phyloP scores from a whole-genome alignment of 805 yeast species.

The Kluyveromyces siamensis region DNA sequence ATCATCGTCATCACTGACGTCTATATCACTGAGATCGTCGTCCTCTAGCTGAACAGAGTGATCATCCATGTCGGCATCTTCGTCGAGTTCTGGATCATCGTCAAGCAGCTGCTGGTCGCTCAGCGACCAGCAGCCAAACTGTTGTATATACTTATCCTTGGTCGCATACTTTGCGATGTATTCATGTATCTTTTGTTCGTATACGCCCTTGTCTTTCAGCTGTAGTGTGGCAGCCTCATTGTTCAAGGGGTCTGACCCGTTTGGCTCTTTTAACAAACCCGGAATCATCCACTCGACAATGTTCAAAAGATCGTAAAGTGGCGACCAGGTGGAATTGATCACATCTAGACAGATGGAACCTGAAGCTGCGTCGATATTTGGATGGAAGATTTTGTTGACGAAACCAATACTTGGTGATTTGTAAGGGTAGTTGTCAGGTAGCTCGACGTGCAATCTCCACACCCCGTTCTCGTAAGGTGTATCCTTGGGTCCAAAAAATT shows the following conservation, averaged over 20 bases:
- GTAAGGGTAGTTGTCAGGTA: slow-evolving; percentile 92
- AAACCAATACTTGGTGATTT: slow-evolving; percentile 95
- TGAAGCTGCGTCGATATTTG: slow-evolving; percentile 82
- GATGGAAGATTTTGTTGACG: slow-evolving; percentile 84
- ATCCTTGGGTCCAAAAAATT: slow-evolving; percentile 77
- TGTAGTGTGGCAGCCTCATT: slow-evolving; percentile 80
- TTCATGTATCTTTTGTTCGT: slow-evolving; percentile 59
- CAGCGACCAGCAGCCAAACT: slow-evolving; percentile 40
- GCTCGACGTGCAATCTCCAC: slow-evolving; percentile 87
- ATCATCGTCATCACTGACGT: slow-evolving; percentile 19
- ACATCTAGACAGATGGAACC: slow-evolving; percentile 96
- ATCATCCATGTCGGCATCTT: slow-evolving; percentile 8
- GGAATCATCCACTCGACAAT: slow-evolving; percentile 91
- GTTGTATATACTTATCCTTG: slow-evolving; percentile 29
- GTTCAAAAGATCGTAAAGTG: slow-evolving; percentile 87
- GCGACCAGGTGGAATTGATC: slow-evolving; percentile 96
- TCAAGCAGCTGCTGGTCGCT: slow-evolving; percentile 41
- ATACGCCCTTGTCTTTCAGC: slow-evolving; percentile 55
- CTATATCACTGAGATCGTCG: slow-evolving; percentile 25
- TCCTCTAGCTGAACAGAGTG: not conserved
- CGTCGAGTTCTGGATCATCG: slow-evolving; percentile 23
- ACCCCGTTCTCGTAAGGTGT: slow-evolving; percentile 85
- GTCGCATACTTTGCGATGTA: slow-evolving; percentile 68
- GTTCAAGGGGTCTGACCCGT: slow-evolving; percentile 89
- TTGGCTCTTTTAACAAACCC: slow-evolving; percentile 83